A percentile compares a stretch with the other conserved stretches of the same genome.
Conservation (phyloP, 2,329 filamentous ascomycete species). For the Aspergillus ruber region DNA sequence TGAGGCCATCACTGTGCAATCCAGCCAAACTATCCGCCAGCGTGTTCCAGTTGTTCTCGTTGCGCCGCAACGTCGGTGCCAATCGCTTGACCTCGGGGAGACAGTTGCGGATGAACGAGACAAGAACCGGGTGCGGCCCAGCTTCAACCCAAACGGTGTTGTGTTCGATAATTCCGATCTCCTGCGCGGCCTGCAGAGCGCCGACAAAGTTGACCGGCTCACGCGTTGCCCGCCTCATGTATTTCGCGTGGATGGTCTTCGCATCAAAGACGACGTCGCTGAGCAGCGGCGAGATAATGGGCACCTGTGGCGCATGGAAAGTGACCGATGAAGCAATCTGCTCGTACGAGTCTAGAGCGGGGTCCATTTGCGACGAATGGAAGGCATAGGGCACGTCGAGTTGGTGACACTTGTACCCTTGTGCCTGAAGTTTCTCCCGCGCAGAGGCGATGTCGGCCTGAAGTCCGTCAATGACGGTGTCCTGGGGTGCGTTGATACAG, state of each 20-base stretch:
- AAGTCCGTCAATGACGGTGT: constrained; percentile 65
- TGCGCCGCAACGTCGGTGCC: constrained; percentile 56
- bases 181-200: constrained; percentile 54
- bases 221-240: constrained; percentile 59
- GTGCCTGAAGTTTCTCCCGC: constrained; percentile 42
- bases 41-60: constrained; percentile 59
- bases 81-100: constrained; percentile 51
- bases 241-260: constrained; percentile 53
- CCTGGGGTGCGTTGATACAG: constrained; percentile 69
- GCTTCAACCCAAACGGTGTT: constrained; percentile 67
- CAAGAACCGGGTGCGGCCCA: constrained; percentile 66
- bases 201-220: constrained; percentile 64
- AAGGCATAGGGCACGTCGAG: constrained; percentile 61
- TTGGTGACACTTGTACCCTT: constrained; percentile 55
- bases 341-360: constrained; percentile 10
- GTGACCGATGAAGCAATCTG: constrained; percentile 32
- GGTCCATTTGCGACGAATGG: constrained; percentile 14
- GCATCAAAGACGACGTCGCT: constrained; percentile 52
- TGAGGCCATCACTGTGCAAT: constrained; percentile 57
- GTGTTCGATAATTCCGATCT: constrained; percentile 47
- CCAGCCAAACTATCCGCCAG: constrained; percentile 52
- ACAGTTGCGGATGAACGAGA: constrained; percentile 61
- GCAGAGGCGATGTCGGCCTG: constrained; percentile 54
- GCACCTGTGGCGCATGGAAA: constrained; percentile 54
- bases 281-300: constrained; percentile 62